A percentile compares a stretch with the other conserved stretches of the same genome.
phyloP scores from a whole-genome alignment of 148 eudicot species.

The Rhododendron ferrugineum region DNA sequence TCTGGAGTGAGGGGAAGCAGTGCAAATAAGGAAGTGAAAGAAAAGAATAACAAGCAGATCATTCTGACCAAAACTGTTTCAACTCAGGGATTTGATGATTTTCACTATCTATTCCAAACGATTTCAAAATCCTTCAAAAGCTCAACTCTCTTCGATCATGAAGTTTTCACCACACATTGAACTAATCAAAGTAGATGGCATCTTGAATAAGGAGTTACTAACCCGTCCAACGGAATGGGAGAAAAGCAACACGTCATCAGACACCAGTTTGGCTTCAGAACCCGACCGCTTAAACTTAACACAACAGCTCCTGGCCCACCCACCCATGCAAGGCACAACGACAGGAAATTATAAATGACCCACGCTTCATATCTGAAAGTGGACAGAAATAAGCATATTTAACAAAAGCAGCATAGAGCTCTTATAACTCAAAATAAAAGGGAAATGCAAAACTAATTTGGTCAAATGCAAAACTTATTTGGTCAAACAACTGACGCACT shows the following conservation, averaged over 20 bases:
- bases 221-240: slow-evolving; percentile 94
- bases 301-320: slow-evolving; percentile 99
- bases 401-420: neutral
- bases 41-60: neutral
- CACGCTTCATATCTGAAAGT: slow-evolving; percentile 93
- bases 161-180: neutral
- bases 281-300: slow-evolving; percentile 73
- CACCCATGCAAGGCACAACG: slow-evolving; percentile 97
- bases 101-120: neutral
- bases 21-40: neutral
- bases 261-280: slow-evolving; percentile 78
- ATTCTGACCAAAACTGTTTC: neutral
- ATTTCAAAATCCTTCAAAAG: neutral
- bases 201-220: slow-evolving; percentile 21
- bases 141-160: neutral
- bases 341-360: slow-evolving; percentile 94
- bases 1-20: neutral
- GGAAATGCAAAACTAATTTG: neutral
- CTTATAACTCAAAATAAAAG: neutral
- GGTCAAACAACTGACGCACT: neutral
- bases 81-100: neutral
- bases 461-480: neutral
- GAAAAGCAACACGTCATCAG: slow-evolving; percentile 94
- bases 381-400: neutral
- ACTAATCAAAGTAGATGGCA: neutral